Percentiles rank a stretch among this genome's conserved stretches.
Evolutionary conservation across 192 early-diverging fungal genomes (phyloP).

Genomic region (Backusella macrospora): DNA sequence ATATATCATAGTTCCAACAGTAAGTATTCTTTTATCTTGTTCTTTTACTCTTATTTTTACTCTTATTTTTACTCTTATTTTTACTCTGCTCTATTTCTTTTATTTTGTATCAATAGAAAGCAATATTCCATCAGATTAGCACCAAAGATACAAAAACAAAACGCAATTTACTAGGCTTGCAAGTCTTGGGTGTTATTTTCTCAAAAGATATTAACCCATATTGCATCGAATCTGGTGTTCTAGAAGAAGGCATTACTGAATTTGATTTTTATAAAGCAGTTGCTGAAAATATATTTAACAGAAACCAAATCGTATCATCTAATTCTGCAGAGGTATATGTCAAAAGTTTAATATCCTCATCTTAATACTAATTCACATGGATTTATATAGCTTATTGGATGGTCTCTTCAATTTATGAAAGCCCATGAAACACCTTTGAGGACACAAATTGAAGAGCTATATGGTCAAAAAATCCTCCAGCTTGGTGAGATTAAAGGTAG

Average conservation of each 20-base stretch:
- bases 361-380: not conserved
- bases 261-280: constrained; percentile 46
- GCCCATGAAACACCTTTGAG: constrained; percentile 14
- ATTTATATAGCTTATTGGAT: constrained; percentile 37
- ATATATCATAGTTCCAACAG: constrained; percentile 65
- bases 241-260: constrained; percentile 41
- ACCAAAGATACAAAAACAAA: constrained; percentile 45
- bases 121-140: constrained; percentile 49
- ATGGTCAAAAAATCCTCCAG: not conserved
- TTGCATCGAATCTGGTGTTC: constrained; percentile 43
- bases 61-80: not conserved
- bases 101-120: constrained; percentile 36
- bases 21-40: constrained; percentile 32
- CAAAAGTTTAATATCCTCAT: not conserved
- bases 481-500: not conserved
- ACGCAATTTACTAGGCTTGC: constrained; percentile 59
- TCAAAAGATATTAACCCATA: constrained; percentile 55
- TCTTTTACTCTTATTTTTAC: not conserved
- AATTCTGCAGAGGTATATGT: constrained; percentile 57
- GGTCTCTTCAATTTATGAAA: constrained; percentile 44
- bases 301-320: constrained; percentile 43
- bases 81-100: not conserved
- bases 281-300: constrained; percentile 47
- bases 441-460: not conserved
- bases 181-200: constrained; percentile 58